Evolutionary conservation across 2,329 filamentous ascomycete genomes (phyloP), one percentile per base, ranked within the genome.

Genomic region (Phoma herbarum): DNA sequence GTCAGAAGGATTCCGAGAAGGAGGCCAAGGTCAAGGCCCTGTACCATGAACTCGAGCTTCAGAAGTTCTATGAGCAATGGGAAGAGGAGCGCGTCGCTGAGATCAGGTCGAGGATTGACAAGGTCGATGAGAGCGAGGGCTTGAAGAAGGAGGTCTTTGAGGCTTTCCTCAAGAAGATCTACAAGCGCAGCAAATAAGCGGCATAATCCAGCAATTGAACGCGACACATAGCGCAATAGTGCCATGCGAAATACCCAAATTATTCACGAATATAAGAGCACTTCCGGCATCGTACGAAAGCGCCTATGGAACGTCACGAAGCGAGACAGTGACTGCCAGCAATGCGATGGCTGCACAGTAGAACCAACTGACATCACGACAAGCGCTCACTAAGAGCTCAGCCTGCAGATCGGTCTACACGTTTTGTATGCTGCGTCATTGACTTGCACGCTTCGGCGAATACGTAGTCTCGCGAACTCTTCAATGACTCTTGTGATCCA

Each of bases 151-250:
- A 84, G 59, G 86, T 98, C 39, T 97, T 98, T 68, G 90, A 96
- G 71, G 85, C 86, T 43, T 99, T 98, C 85, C 83, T 99, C 65
- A 84, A 84, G 79, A 99, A 99, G 86, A 98, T 99, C 76, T 98
- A 98, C 86, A 97, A 97, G 88, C 86, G 95, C 75, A 95, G 87
- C 86, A 98, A 97, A 82, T 98, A 91, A 77, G 37, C 29, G 23
- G 37, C 18, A 11, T 26, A 8, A 16, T 7, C 12, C 46, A n/a
- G n/a, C 29, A 9, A 23, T 22, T 22, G 10, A 23, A 18, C 2
- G 18, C 43, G n/a, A n/a, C 7, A 39, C 11, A 22, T 33, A 47
- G 35, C 39, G 43, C 42, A 25, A 39, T 33, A 29, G 25, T 20
- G 37, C 23, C n/a, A 43, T 12, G 37, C 37, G 14, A 44, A 49